Evolutionary conservation across 2,329 filamentous ascomycete genomes (phyloP).

Genomic region (Ascomycota sp.): DNA sequence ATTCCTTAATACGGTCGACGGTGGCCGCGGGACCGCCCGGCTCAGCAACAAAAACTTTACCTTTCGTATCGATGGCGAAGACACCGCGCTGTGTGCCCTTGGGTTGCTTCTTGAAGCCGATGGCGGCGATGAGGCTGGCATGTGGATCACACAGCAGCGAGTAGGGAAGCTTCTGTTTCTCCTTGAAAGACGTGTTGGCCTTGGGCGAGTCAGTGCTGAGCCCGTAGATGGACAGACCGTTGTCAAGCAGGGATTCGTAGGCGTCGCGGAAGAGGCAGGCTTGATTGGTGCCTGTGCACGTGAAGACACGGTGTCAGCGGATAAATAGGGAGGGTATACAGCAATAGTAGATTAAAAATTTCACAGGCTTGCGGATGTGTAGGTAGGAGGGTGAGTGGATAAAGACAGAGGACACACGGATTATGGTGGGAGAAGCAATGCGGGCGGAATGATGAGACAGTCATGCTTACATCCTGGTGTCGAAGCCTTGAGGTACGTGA

Average conservation of each 20-base stretch:
- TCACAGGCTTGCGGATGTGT: no score
- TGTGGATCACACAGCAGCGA: slow-evolving; percentile 67
- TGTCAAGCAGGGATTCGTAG: slow-evolving; percentile 53
- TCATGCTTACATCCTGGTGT: slow-evolving; percentile 70
- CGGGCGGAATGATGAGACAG: slow-evolving; percentile 1
- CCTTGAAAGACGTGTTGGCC: slow-evolving; percentile 81
- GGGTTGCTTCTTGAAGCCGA: slow-evolving; percentile 74
- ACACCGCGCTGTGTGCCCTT: slow-evolving; percentile 72
- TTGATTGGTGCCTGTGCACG: slow-evolving; percentile 60
- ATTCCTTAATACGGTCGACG: slow-evolving; percentile 51
- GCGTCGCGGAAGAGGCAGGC: slow-evolving; percentile 83
- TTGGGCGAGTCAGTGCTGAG: slow-evolving; percentile 76
- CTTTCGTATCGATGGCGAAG: slow-evolving; percentile 65
- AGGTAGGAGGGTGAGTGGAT: no score
- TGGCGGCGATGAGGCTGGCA: slow-evolving; percentile 56
- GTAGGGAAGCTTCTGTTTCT: slow-evolving; percentile 79
- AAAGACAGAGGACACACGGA: neutral
- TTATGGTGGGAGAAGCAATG: neutral
- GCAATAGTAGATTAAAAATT: no score
- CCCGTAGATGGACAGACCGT: slow-evolving; percentile 73
- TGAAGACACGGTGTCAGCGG: slow-evolving; percentile 2
- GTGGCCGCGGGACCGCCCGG: slow-evolving; percentile 61
- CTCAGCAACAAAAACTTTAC: slow-evolving; percentile 58
- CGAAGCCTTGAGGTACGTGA: slow-evolving; percentile 88
- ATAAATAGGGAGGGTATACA: neutral